phyloP scores from a whole-genome alignment of 768 basidiomycete species.

The Collybiopsis confluens region DNA sequence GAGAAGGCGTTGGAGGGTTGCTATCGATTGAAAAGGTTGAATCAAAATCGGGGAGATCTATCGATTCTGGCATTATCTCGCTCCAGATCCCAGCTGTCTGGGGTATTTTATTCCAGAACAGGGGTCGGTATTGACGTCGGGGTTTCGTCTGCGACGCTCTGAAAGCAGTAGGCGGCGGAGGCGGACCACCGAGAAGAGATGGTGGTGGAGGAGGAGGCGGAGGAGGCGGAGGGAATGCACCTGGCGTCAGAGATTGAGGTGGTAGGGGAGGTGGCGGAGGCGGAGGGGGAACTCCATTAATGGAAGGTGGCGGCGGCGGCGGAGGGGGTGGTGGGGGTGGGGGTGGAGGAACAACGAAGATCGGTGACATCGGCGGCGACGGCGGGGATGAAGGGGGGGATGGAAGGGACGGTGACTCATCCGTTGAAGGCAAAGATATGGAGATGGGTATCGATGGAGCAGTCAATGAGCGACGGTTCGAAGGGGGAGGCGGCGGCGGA shows the following conservation, averaged over 20 bases:
- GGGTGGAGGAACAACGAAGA: constrained; percentile 13
- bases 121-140: constrained; percentile 42
- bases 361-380: constrained; percentile 16
- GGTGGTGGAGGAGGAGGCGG: constrained; percentile 31
- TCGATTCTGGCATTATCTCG: constrained; percentile 39
- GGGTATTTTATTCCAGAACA: constrained; percentile 86
- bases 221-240: constrained; percentile 18
- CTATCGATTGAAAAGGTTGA: constrained; percentile 64
- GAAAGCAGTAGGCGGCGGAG: constrained; percentile 23
- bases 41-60: constrained; percentile 71
- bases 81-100: constrained; percentile 65
- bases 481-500: constrained; percentile 18
- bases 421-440: not conserved
- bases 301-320: constrained; percentile 25
- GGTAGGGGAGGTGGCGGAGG: constrained; percentile 33
- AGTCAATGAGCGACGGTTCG: not conserved
- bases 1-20: constrained; percentile 35
- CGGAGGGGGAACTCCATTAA: constrained; percentile 14
- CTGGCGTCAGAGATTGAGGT: constrained; percentile 12
- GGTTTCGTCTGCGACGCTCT: constrained; percentile 22
- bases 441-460: not conserved
- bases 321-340: constrained; percentile 26
- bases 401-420: not conserved
- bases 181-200: constrained; percentile 15
- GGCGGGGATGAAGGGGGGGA: not conserved